Percentiles rank a stretch among this genome's conserved stretches.
Conservation (phyloP, 75 land plant genomes). For the Sequoiadendron giganteum region DNA sequence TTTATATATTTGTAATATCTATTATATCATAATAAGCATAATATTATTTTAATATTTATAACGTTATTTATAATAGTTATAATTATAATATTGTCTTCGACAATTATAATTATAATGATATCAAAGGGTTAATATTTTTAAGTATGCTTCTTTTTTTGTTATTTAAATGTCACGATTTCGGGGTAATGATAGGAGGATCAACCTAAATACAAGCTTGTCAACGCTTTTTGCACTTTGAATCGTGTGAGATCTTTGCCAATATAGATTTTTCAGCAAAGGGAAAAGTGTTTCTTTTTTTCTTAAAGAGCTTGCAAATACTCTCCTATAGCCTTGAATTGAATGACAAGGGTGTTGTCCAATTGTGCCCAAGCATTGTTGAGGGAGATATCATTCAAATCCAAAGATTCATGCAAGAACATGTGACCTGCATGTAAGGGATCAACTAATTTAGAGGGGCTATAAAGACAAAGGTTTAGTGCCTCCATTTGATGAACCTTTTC, state of each 20-base stretch:
- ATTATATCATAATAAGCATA: no score
- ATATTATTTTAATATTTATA: no score
- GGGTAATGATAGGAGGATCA: neutral
- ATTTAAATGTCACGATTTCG: no score
- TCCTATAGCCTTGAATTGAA: neutral
- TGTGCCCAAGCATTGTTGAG: neutral
- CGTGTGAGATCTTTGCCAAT: neutral
- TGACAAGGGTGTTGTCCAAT: neutral
- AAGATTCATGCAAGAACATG: neutral
- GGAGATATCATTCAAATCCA: neutral
- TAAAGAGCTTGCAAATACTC: neutral
- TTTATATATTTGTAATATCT: no score
- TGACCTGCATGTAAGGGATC: neutral
- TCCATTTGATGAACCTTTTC: no score
- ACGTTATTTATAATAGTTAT: no score
- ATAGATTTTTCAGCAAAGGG: neutral
- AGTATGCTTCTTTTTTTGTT: no score
- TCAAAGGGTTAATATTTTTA: no score
- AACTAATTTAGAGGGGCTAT: neutral
- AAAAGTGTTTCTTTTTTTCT: neutral
- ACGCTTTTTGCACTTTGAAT: neutral
- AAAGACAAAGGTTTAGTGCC: no score
- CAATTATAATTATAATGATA: no score
- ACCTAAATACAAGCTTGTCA: neutral
- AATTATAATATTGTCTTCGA: no score